Evolutionary conservation across 2,329 filamentous ascomycete species (phyloP), one percentile per base, ranked within the genome.

Genomic region (Paecilomyces dactylethromorphus): DNA sequence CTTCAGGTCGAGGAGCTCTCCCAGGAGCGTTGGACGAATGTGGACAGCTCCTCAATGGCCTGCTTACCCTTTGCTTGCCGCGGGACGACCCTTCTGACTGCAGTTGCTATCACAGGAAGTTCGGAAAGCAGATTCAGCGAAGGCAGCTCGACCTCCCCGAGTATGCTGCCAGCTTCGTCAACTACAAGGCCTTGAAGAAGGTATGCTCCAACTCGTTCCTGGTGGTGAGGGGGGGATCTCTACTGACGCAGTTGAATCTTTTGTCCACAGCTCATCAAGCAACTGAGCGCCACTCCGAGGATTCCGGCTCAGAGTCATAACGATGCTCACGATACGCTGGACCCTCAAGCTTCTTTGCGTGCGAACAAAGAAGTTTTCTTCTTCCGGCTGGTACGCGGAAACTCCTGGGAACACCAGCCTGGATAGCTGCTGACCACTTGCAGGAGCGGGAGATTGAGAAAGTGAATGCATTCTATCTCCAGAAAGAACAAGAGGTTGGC

Each of bases 151-250:
- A 99, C 76, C 92, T 99, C 61, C 94, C 94, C 61, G 94, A 99
- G 84, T 99, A 99, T 88, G 93, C 94, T 62, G 92, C 93, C 64
- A 97, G 92, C 78, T 99, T 99, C 74, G 92, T 97, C 68, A 97
- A 99, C 79, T 99, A 99, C 82, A 99, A 99, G 80, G 92, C 92
- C 61, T 82, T 99, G 68, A 99, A 99, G 79, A 97, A 97, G 91
- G 94, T 96, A 56, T 5, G 64, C 12, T 32, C 56, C 33, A 11
- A 29, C n/a, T n/a, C 54, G 49, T 51, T 60, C 31, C 13, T 56
- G 45, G 55, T 4, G 12, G 54, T 15, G 29, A 54, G 15, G 50
- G 26, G 35, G 18, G 7, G 18, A 57, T 32, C 13, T 12, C 32
- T 53, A 54, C 52, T 50, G 31, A 50, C 29, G 49, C 57, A 57